These are phyloP conservation scores for Nasturtium officinale DNA, from an alignment of 345 rosid genomes.

Conservation along the genomic window DNA sequence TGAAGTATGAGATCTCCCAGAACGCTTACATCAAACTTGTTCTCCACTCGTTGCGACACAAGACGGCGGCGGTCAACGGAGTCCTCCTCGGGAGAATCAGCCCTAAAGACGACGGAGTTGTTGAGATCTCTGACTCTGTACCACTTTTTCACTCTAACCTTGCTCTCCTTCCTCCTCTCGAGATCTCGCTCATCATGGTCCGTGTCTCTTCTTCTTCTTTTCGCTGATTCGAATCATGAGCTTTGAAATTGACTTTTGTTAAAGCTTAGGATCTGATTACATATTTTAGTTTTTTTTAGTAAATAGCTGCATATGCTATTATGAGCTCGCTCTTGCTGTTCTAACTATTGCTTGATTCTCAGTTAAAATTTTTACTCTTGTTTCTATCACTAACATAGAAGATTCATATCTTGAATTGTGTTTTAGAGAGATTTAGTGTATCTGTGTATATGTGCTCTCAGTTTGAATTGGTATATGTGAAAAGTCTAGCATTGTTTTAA, in stretches of 20 bases:
- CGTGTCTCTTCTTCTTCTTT: background rate
- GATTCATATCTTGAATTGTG: constrained; percentile 28
- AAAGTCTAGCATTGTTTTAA: background rate
- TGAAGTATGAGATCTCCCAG: constrained; percentile 77
- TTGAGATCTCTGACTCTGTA: constrained; percentile 83
- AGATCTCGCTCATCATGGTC: constrained; percentile 94
- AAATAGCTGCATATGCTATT: background rate
- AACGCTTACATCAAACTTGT: constrained; percentile 85
- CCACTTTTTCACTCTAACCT: constrained; percentile 92
- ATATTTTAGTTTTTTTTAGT: too few relatives aligned
- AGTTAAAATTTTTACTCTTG: constrained; percentile 3
- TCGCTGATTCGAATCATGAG: constrained; percentile 1
- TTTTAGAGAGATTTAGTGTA: constrained; percentile 7
- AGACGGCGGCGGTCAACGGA: constrained; percentile 85
- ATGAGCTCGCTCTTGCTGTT: constrained; percentile 4
- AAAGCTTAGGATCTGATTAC: constrained; percentile 1
- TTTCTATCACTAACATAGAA: background rate
- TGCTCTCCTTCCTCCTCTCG: constrained; percentile 86
- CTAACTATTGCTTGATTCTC: constrained; percentile 5
- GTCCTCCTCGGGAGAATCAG: constrained; percentile 68
- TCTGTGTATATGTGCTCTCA: background rate
- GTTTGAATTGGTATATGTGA: background rate
- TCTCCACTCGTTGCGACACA: constrained; percentile 81
- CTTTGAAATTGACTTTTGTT: constrained; percentile 3
- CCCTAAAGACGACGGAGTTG: constrained; percentile 49